Percentiles rank a stretch among this genome's conserved stretches.
These are phyloP conservation scores for Cladosporium sp. DNA, from an alignment of 2,329 filamentous ascomycete genomes.

Conservation along the genomic window DNA sequence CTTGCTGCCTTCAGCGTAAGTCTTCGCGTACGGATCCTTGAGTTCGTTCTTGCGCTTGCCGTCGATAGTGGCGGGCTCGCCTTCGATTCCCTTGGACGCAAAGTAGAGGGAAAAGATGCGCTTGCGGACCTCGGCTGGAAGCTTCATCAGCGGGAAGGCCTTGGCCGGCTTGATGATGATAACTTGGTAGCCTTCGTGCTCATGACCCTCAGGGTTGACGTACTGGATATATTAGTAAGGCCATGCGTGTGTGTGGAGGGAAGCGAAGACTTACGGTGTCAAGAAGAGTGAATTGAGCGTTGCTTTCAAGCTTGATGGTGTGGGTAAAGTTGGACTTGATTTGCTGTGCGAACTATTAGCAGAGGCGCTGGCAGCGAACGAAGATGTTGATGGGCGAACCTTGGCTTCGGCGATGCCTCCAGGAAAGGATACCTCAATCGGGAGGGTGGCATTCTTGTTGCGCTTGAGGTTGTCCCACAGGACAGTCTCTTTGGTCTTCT, in stretches of 20 bases:
- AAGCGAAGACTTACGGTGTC: conserved; percentile 24
- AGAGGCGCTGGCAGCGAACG: not conserved
- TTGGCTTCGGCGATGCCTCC: conserved; percentile 18
- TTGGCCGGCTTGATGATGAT: conserved; percentile 30
- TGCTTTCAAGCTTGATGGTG: conserved; percentile 26
- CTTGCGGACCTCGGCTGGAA: conserved; percentile 23
- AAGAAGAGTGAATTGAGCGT: conserved; percentile 27
- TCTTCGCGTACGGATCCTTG: conserved; percentile 25
- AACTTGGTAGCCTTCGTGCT: conserved; percentile 28
- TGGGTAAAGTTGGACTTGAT: conserved; percentile 19
- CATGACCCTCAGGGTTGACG: conserved; percentile 25
- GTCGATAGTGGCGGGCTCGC: conserved; percentile 25
- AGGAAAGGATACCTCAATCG: conserved; percentile 23
- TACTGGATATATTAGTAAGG: conserved; percentile 16
- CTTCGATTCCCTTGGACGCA: conserved; percentile 19
- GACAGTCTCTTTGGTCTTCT: conserved; percentile 16
- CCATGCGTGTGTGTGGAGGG: not conserved
- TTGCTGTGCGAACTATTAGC: not conserved
- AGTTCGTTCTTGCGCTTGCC: conserved; percentile 25
- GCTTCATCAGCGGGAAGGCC: conserved; percentile 29
- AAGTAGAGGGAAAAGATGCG: conserved; percentile 29
- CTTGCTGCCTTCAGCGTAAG: conserved; percentile 26
- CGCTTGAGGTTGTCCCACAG: conserved; percentile 15
- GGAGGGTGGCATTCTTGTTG: conserved; percentile 13
- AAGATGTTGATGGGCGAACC: not conserved